A percentile compares a stretch with the other conserved stretches of the same genome.
Evolutionary conservation across 495 filamentous ascomycete genomes (phyloP).

Genomic region (Penicillium steckii): DNA sequence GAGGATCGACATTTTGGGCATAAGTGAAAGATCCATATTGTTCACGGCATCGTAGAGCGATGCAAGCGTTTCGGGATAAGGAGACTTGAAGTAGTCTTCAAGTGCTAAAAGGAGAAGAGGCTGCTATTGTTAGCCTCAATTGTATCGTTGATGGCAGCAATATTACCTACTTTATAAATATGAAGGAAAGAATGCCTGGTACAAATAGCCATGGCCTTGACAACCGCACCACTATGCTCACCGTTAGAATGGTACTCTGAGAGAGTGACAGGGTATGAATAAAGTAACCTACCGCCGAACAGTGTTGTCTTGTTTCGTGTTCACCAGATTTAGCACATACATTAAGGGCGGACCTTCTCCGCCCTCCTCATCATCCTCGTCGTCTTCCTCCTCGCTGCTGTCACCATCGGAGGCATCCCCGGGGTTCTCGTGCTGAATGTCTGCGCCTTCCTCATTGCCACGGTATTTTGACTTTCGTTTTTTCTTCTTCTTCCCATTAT

Average conservation of each 20-base stretch:
- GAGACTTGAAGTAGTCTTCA: slow-evolving; percentile 96
- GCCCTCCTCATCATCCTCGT: slow-evolving; percentile 57
- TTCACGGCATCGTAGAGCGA: slow-evolving; percentile 91
- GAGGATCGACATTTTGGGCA: slow-evolving; percentile 81
- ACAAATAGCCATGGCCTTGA: slow-evolving; percentile 99
- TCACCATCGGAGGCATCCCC: slow-evolving; percentile 46
- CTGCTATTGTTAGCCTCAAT: slow-evolving; percentile 40
- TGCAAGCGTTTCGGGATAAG: slow-evolving; percentile 84
- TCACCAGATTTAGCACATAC: slow-evolving; percentile 96
- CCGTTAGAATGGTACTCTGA: no score
- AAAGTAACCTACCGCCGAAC: slow-evolving; percentile 67
- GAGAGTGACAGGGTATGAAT: neutral
- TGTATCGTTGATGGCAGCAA: neutral
- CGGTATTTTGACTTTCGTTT: slow-evolving; percentile 40
- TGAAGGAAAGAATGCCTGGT: slow-evolving; percentile 97
- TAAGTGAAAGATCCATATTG: slow-evolving; percentile 90
- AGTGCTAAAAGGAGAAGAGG: slow-evolving; percentile 91
- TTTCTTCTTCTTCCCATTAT: slow-evolving; percentile 54
- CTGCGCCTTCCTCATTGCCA: slow-evolving; percentile 53
- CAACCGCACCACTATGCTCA: slow-evolving; percentile 75
- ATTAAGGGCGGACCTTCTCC: slow-evolving; percentile 84
- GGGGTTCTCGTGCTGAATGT: slow-evolving; percentile 42
- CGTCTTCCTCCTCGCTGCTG: slow-evolving; percentile 56
- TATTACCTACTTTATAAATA: slow-evolving; percentile 82
- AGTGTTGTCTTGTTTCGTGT: slow-evolving; percentile 92